phyloP scores from a whole-genome alignment of 2,329 filamentous ascomycete genomes.

The Paecilomyces sp. region DNA sequence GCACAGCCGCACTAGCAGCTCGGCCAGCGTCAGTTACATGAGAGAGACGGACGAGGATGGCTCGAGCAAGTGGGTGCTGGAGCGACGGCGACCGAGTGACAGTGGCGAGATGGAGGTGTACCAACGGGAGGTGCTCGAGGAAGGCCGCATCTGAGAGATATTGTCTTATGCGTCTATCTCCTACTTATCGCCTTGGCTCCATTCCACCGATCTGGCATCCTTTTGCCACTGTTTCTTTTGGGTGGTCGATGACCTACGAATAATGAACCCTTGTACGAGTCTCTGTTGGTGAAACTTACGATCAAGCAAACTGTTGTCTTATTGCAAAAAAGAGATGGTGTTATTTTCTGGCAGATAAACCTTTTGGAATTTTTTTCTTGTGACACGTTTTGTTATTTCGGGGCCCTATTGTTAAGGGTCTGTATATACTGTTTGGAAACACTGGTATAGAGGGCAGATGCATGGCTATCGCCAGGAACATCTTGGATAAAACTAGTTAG shows the following conservation, averaged over 20 bases:
- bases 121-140: conserved; percentile 20
- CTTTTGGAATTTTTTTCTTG: not conserved
- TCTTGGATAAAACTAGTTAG: no score
- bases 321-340: not conserved
- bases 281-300: not conserved
- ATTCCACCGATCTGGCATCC: no score
- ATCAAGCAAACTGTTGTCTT: not conserved
- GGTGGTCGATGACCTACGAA: not conserved
- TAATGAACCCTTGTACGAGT: not conserved
- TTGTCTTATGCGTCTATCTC: conserved; percentile 6
- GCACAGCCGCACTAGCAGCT: conserved; percentile 28
- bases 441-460: no score
- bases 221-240: no score
- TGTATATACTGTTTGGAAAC: no score
- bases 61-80: conserved; percentile 27
- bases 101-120: conserved; percentile 26
- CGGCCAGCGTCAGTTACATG: conserved; percentile 28
- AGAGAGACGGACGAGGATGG: conserved; percentile 20
- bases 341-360: not conserved
- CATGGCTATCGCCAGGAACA: no score
- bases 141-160: conserved; percentile 15
- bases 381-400: no score
- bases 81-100: conserved; percentile 25
- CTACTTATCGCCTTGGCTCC: not conserved
- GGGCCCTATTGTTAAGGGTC: no score